phyloP scores from a whole-genome alignment of 805 yeast genomes.

The Pichia paraexigua region DNA sequence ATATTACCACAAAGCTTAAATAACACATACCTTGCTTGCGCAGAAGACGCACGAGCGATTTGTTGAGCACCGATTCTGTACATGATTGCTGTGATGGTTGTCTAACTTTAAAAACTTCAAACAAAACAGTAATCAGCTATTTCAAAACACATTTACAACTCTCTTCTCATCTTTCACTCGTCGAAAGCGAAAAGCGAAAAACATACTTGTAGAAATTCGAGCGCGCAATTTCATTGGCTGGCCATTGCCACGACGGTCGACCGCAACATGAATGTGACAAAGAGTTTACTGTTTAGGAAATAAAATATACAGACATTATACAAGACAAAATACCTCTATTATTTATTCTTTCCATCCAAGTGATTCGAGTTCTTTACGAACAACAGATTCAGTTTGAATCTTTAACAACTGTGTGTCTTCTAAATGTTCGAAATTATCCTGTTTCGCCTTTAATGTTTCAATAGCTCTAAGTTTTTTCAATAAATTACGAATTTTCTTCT shows the following conservation, averaged over 20 bases:
- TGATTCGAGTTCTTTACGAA: conserved; percentile 61
- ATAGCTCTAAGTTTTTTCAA: conserved; percentile 94
- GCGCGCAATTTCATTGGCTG: not conserved
- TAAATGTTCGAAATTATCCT: conserved; percentile 71
- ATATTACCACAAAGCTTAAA: not conserved
- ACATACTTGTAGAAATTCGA: not conserved
- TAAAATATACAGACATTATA: not conserved
- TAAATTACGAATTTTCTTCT: conserved; percentile 83
- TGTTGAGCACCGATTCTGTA: conserved; percentile 48
- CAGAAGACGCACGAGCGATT: conserved; percentile 41
- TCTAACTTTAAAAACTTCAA: not conserved
- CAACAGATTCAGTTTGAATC: conserved; percentile 77
- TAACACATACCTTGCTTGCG: conserved; percentile 41
- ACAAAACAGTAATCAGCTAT: not conserved
- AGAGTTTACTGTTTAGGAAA: not conserved
- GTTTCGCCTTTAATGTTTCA: conserved; percentile 78
- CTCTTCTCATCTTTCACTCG: not conserved
- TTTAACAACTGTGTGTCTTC: conserved; percentile 92
- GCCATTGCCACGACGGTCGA: not conserved
- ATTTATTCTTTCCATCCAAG: conserved; percentile 49
- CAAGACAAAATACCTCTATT: not conserved
- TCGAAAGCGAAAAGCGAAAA: not conserved
- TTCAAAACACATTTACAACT: not conserved
- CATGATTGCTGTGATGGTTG: conserved; percentile 25
- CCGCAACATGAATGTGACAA: not conserved